A percentile compares a stretch with the other conserved stretches of the same genome.
Evolutionary conservation across 1,284 basidiomycete genomes (phyloP).

Genomic region (Heliocybe sulcata): DNA sequence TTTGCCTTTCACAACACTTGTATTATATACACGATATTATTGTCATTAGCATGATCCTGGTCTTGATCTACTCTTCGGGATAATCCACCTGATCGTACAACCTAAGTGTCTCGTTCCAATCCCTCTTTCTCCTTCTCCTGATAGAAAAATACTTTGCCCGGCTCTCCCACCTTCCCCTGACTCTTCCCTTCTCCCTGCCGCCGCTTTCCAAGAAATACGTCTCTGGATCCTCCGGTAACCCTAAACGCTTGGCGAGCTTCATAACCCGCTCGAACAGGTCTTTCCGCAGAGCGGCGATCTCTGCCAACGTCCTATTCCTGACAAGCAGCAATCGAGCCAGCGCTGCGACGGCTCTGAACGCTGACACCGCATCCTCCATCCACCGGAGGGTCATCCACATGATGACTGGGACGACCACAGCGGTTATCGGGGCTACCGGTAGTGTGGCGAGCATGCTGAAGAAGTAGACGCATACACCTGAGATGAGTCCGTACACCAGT

Average conservation of each 20-base stretch:
- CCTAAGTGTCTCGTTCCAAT: conserved; percentile 81
- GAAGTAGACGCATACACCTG: conserved; percentile 62
- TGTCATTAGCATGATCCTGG: not conserved
- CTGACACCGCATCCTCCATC: conserved; percentile 76
- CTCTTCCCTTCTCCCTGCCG: conserved; percentile 61
- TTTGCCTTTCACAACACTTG: not conserved
- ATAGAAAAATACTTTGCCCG: conserved; percentile 73
- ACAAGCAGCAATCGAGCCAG: conserved; percentile 58
- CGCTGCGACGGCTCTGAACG: conserved; percentile 63
- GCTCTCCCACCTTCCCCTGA: conserved; percentile 59
- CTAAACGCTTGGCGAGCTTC: conserved; percentile 55
- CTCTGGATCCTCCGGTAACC: conserved; percentile 65
- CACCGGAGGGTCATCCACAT: conserved; percentile 88
- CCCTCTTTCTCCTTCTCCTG: conserved; percentile 69
- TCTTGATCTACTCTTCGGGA: conserved; percentile 33
- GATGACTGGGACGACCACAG: conserved; percentile 52
- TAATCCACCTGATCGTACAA: conserved; percentile 77
- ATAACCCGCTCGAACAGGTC: conserved; percentile 57
- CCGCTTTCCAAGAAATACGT: conserved; percentile 48
- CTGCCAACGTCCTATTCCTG: conserved; percentile 46
- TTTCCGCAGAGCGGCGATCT: conserved; percentile 43
- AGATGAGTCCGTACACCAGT: conserved; percentile 71
- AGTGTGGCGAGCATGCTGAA: conserved; percentile 47
- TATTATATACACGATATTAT: not conserved
- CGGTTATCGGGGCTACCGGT: conserved; percentile 48